phyloP scores from a whole-genome alignment of 495 filamentous ascomycete species.

The Tuber calosporum region DNA sequence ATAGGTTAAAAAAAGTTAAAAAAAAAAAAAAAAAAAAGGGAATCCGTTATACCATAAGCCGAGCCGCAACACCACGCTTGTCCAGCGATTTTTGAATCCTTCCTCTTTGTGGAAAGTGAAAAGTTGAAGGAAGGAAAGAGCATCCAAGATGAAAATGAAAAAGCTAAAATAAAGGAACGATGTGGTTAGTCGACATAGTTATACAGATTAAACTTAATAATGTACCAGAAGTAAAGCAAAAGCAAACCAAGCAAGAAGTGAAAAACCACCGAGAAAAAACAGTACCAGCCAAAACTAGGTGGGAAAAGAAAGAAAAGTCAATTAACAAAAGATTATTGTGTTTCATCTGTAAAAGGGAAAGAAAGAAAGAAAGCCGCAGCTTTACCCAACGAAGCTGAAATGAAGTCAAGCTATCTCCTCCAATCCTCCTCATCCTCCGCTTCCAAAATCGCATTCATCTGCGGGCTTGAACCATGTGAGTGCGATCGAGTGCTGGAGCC shows the following conservation, averaged over 20 bases:
- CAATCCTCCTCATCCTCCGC: constrained; percentile 26
- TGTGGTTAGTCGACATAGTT: neutral
- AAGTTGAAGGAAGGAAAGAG: neutral
- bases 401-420: neutral
- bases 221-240: neutral
- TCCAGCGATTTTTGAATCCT: constrained; percentile 1
- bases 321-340: neutral
- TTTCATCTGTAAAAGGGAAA: neutral
- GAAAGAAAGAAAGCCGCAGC: neutral
- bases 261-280: neutral
- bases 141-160: neutral
- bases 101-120: neutral
- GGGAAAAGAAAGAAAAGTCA: neutral
- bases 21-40: too few species aligned
- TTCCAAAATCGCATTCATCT: constrained; percentile 35
- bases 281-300: neutral
- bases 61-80: constrained; percentile 4
- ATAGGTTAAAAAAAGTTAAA: neutral
- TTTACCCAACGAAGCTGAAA: neutral
- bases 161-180: neutral
- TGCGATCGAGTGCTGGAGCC: constrained; percentile 20
- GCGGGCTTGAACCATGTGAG: constrained; percentile 25
- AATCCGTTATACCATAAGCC: constrained; percentile 1
- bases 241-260: neutral
- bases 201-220: constrained; percentile 4